Evolutionary conservation across 306 rosid genomes (phyloP), one percentile per base, ranked within the genome.

Genomic region (Betula pendula): DNA sequence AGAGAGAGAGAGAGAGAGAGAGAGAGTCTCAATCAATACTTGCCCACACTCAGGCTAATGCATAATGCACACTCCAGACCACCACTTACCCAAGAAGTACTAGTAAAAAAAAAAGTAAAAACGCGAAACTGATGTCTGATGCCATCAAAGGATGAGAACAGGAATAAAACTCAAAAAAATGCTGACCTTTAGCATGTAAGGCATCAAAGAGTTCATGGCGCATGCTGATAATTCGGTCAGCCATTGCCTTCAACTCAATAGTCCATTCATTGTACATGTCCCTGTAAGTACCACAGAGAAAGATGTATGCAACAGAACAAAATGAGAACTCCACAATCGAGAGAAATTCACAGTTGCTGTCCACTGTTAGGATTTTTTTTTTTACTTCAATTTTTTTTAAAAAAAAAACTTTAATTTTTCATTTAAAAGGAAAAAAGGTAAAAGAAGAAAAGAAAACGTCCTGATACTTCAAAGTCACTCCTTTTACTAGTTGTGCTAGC

Each of bases 201-300:
- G 99, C 92, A 72, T 92, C 96, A 51, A 92, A 92, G 67, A 96
- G 99, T 84, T 92, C 85, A 56, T 87, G 91, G 43, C 97, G 99
- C 98, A 96, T 96, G 87, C 77, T 87, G 80, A 96, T 96, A 72
- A 96, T 96, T 3, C 98, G 95, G 77, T 96, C 98, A 74, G 99
- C 99, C 99, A 96, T 96, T 77, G 81, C 97, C 89, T 92, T 96
- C 91, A 96, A 85, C 87, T 96, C 99, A 80, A 91, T 12, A 40
- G 98, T 96, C 99, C 99, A 92, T 56, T 96, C 99, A 78, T 87
- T 81, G 84, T 65, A 91, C 91, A 96, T 70, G 60, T 89, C 83
- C 83, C 99, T 96, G 81, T 47, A 51, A 69, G 66, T 74, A 49
- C 63, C 62, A 56, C 33, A 75, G 16, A 35, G 48, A 33, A 25